phyloP scores from a whole-genome alignment of 2,329 filamentous ascomycete species.

The Curvularia eragrostidis region DNA sequence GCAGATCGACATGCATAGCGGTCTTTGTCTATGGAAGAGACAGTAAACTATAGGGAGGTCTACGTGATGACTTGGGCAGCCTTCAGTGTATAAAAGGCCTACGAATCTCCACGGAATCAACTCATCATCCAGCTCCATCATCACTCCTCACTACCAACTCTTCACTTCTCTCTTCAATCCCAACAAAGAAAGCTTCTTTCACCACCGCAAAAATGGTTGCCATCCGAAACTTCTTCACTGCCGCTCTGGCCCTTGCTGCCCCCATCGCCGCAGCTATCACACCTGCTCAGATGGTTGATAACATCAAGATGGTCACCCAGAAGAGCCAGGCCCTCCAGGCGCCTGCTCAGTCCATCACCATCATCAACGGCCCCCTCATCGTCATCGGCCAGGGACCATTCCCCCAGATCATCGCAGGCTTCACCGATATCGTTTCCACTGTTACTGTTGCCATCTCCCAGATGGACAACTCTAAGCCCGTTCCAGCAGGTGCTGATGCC shows the following conservation, averaged over 20 bases:
- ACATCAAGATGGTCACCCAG: conserved; percentile 15
- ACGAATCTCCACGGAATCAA: conserved; percentile 3
- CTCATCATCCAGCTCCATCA: conserved; percentile 13
- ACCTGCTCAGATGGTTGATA: conserved; percentile 18
- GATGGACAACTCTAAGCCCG: conserved; percentile 11
- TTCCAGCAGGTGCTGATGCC: conserved; percentile 6
- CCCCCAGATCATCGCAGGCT: conserved; percentile 18
- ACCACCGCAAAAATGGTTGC: conserved; percentile 22
- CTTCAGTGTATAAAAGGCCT: conserved; percentile 8
- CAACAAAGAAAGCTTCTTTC: neutral
- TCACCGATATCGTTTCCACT: conserved; percentile 19
- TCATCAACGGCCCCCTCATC: conserved; percentile 20
- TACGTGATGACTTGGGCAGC: neutral
- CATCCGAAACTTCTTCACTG: conserved; percentile 22
- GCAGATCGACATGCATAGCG: conserved; percentile 9
- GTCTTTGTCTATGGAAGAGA: neutral
- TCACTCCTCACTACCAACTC: conserved; percentile 6
- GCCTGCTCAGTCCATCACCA: conserved; percentile 18
- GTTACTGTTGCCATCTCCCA: conserved; percentile 12
- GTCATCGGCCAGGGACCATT: conserved; percentile 20
- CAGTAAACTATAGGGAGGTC: neutral
- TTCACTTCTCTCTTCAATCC: neutral
- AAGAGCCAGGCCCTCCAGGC: conserved; percentile 21
- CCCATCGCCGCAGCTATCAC: conserved; percentile 15
- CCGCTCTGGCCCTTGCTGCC: conserved; percentile 20